Evolutionary conservation across 768 basidiomycete genomes (phyloP).

Genomic region (Russula dissimulans): DNA sequence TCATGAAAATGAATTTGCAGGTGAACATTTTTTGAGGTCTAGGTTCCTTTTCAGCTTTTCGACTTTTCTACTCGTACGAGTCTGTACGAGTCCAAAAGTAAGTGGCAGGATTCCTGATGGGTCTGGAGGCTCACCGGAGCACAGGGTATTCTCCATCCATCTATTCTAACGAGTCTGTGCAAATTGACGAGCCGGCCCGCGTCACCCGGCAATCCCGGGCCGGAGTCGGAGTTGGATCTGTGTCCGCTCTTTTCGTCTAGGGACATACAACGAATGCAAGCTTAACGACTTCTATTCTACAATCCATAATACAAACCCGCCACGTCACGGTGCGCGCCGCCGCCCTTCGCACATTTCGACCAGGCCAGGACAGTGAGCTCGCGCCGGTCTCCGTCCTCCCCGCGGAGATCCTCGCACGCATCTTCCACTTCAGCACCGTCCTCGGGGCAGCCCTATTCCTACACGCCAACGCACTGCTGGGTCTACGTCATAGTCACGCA

Average conservation of each 20-base stretch:
- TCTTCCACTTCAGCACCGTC: slow-evolving; percentile 1
- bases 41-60: too few species aligned
- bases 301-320: neutral
- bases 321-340: neutral
- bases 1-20: too few species aligned
- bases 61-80: too few species aligned
- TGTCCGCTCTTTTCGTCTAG: neutral
- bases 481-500: slow-evolving; percentile 1
- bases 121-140: too few species aligned
- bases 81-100: too few species aligned
- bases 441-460: neutral
- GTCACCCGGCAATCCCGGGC: too few species aligned
- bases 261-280: neutral
- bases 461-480: neutral
- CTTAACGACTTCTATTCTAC: neutral
- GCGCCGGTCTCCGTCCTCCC: neutral
- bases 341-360: neutral
- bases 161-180: too few species aligned
- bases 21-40: too few species aligned
- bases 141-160: too few species aligned
- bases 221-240: too few species aligned
- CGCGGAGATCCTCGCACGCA: slow-evolving; percentile 8
- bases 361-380: neutral
- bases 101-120: too few species aligned
- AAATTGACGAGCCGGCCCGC: too few species aligned